phyloP scores from a whole-genome alignment of 371 early-diverging fungal genomes.

The Dichotomocladium elegans region DNA sequence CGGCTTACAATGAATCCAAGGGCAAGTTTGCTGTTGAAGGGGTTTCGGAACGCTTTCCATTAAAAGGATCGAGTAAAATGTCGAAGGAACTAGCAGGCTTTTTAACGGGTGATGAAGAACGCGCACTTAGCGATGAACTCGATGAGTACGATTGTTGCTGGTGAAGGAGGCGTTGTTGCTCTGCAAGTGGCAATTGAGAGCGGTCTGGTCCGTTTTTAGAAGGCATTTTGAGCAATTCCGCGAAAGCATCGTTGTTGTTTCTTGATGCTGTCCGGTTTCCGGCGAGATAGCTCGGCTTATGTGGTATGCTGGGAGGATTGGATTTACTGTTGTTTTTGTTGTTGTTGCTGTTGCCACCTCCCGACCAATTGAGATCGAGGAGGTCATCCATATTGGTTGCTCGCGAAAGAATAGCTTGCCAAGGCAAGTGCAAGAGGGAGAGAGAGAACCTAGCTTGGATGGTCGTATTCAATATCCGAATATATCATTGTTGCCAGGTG shows the following conservation, averaged over 20 bases:
- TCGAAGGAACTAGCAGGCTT: not conserved
- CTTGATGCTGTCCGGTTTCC: slow-evolving; percentile 14
- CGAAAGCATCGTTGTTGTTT: slow-evolving; percentile 38
- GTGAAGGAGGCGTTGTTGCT: slow-evolving; percentile 11
- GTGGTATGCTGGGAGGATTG: slow-evolving; percentile 10
- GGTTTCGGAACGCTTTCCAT: slow-evolving; percentile 7
- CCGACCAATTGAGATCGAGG: slow-evolving; percentile 35
- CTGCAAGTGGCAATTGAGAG: slow-evolving; percentile 19
- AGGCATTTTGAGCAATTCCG: slow-evolving; percentile 22
- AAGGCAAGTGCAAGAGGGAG: too few relatives aligned
- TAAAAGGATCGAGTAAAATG: slow-evolving; percentile 37
- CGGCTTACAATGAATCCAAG: slow-evolving; percentile 51
- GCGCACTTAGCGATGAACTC: slow-evolving; percentile 9
- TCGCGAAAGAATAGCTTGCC: too few relatives aligned
- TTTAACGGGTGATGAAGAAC: not conserved
- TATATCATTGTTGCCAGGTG: too few relatives aligned
- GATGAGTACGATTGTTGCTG: slow-evolving; percentile 10
- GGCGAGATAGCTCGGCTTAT: slow-evolving; percentile 12
- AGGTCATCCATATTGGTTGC: slow-evolving; percentile 41
- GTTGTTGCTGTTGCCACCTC: slow-evolving; percentile 2
- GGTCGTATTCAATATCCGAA: too few relatives aligned
- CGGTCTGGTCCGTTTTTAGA: slow-evolving; percentile 2
- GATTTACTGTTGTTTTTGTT: too few relatives aligned
- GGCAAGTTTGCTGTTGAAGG: slow-evolving; percentile 18
- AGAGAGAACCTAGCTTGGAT: too few relatives aligned